Evolutionary conservation across 805 yeast genomes (phyloP).

Genomic region (Henningerozyma blattae): DNA sequence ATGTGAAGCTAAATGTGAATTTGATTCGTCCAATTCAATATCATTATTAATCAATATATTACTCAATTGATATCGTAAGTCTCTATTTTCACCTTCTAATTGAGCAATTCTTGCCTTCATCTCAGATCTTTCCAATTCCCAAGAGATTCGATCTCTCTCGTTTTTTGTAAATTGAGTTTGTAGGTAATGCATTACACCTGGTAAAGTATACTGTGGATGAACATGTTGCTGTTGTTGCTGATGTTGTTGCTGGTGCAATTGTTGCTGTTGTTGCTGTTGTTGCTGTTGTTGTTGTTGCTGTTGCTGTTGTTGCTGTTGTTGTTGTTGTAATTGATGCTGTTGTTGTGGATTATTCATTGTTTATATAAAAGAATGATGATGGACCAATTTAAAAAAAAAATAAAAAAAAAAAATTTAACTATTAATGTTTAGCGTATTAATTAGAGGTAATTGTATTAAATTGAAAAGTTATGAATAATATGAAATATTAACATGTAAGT

Average conservation of each 20-base stretch:
- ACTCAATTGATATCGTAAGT: constrained; percentile 15
- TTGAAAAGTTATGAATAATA: too few species aligned
- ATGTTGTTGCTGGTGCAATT: too few species aligned
- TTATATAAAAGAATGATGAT: too few species aligned
- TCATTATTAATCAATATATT: background rate
- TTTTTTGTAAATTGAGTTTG: constrained; percentile 52
- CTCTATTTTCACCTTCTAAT: constrained; percentile 42
- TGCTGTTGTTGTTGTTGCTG: constrained; percentile 15
- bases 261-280: too few species aligned
- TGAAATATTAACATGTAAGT: too few species aligned
- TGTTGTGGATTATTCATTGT: background rate
- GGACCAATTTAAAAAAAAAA: background rate
- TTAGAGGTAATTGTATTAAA: too few species aligned
- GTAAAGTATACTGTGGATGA: constrained; percentile 20
- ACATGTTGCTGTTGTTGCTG: constrained; percentile 5
- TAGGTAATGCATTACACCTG: constrained; percentile 51
- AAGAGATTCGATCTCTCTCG: constrained; percentile 46
- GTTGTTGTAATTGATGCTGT: constrained; percentile 11
- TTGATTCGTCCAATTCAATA: background rate
- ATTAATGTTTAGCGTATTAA: background rate
- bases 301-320: constrained; percentile 10
- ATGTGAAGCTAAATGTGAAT: background rate
- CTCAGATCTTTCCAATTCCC: constrained; percentile 51
- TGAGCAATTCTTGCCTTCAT: constrained; percentile 40
- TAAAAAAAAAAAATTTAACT: background rate